Evolutionary conservation across 2,329 filamentous ascomycete species (phyloP).

Genomic region (Cladosporium phlei): DNA sequence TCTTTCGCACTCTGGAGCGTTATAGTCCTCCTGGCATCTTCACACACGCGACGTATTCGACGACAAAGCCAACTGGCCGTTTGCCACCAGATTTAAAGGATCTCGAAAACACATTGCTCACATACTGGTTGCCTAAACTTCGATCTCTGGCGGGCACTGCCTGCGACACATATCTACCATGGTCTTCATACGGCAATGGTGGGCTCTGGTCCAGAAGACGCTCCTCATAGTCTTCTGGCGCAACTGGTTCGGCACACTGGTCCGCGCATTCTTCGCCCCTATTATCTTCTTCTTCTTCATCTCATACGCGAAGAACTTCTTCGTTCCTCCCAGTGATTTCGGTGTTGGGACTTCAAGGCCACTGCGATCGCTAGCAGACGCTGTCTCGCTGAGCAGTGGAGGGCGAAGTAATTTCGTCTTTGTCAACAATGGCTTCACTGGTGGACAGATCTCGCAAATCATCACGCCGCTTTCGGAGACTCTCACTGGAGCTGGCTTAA

Average conservation of each 20-base stretch:
- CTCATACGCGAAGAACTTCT: constrained; percentile 73
- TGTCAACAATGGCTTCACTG: constrained; percentile 65
- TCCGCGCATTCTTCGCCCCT: constrained; percentile 54
- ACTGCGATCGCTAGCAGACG: constrained; percentile 61
- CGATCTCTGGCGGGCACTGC: too few species aligned
- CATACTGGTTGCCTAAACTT: not conserved
- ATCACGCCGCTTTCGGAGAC: constrained; percentile 59
- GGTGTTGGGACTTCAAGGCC: constrained; percentile 63
- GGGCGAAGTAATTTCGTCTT: constrained; percentile 69
- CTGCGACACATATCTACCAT: constrained; percentile 16
- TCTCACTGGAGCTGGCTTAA: constrained; percentile 54
- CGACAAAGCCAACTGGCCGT: constrained; percentile 1
- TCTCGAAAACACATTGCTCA: not conserved
- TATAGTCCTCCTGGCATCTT: too few species aligned
- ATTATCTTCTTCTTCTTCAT: constrained; percentile 50
- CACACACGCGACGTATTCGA: too few species aligned
- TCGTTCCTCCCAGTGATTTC: constrained; percentile 69
- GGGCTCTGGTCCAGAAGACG: constrained; percentile 55
- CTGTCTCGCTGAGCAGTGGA: constrained; percentile 53
- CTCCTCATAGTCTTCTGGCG: constrained; percentile 51
- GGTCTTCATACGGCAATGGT: constrained; percentile 44
- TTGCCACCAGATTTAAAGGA: not conserved
- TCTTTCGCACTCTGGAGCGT: not conserved
- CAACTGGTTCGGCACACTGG: constrained; percentile 49
- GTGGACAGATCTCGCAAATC: constrained; percentile 67